phyloP scores from a whole-genome alignment of 2,329 filamentous ascomycete species.

The Ascochyta lentis region DNA sequence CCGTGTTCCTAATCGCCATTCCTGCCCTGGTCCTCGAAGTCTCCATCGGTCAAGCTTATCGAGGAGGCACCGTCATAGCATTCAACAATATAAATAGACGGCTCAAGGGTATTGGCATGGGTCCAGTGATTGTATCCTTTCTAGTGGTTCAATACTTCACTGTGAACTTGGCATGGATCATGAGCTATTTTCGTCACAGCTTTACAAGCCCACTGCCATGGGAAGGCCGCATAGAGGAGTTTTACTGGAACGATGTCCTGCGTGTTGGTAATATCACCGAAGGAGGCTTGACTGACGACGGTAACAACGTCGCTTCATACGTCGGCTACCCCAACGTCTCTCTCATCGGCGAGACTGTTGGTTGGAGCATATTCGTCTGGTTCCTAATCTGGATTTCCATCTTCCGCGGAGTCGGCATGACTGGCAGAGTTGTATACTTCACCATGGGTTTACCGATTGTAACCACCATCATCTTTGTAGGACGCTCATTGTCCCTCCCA shows the following conservation, averaged over 20 bases:
- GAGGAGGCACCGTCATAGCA: conserved; percentile 62
- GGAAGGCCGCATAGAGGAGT: conserved; percentile 59
- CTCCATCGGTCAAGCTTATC: conserved; percentile 60
- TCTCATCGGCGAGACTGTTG: conserved; percentile 63
- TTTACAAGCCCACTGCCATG: conserved; percentile 64
- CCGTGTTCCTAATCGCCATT: conserved; percentile 63
- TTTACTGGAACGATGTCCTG: conserved; percentile 59
- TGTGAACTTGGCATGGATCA: conserved; percentile 65
- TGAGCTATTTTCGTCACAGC: conserved; percentile 64
- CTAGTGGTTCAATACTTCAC: conserved; percentile 65
- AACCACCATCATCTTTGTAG: conserved; percentile 63
- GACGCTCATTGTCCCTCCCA: conserved; percentile 60
- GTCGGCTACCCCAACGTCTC: conserved; percentile 56
- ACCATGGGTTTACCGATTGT: conserved; percentile 67
- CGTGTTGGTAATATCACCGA: conserved; percentile 54
- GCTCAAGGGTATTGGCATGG: conserved; percentile 62
- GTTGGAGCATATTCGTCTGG: conserved; percentile 66
- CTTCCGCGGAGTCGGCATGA: conserved; percentile 64
- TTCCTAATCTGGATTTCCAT: conserved; percentile 67
- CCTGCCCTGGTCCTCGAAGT: conserved; percentile 64
- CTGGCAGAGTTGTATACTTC: conserved; percentile 66
- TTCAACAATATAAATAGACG: conserved; percentile 60
- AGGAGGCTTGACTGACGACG: conserved; percentile 43
- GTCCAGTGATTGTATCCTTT: conserved; percentile 58
- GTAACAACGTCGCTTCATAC: conserved; percentile 52